Evolutionary conservation across 83 land plant species (phyloP).

Genomic region (Picea abies): DNA sequence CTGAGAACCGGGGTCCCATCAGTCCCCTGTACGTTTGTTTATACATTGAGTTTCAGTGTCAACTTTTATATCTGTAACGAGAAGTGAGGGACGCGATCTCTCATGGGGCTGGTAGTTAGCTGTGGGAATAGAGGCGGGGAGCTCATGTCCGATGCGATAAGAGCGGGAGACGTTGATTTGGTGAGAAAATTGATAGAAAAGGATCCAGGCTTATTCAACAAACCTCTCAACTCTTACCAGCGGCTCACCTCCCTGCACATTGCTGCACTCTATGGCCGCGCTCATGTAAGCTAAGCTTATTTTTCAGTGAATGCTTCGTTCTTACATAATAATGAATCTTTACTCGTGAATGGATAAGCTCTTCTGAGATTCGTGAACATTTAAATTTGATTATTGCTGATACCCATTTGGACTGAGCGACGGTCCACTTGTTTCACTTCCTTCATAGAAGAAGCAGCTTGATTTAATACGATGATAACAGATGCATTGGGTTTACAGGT

Average conservation of each 20-base stretch:
- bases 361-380: background rate
- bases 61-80: too few species aligned
- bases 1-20: too few species aligned
- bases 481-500: conserved; percentile 1
- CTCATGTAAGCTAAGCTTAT: conserved; percentile 10
- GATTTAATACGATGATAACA: background rate
- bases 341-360: background rate
- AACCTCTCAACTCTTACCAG: background rate
- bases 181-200: background rate
- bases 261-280: conserved; percentile 13
- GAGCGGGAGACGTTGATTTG: background rate
- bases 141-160: background rate
- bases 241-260: conserved; percentile 6
- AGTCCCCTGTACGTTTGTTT: too few species aligned
- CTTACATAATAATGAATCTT: background rate
- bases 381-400: background rate
- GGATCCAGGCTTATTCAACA: background rate
- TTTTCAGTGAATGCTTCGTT: background rate
- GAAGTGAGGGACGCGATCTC: background rate
- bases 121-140: too few species aligned
- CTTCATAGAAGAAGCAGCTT: background rate
- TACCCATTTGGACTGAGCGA: background rate
- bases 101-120: background rate
- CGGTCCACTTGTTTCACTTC: background rate
- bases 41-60: too few species aligned